Evolutionary conservation across 1,284 basidiomycete genomes (phyloP).

Genomic region (Polyporus tsugae): DNA sequence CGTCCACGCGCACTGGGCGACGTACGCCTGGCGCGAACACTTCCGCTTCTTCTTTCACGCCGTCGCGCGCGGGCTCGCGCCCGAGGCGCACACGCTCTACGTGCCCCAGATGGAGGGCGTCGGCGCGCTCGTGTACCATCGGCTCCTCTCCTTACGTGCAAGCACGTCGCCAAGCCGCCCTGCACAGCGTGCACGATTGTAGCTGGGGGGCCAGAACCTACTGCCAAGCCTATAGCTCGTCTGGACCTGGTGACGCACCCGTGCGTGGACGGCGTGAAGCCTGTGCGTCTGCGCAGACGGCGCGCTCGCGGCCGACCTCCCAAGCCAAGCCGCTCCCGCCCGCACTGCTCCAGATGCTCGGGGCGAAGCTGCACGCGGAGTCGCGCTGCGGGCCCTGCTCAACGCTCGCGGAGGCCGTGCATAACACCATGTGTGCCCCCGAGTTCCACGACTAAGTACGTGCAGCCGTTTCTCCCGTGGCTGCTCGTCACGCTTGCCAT

Average conservation of each 20-base stretch:
- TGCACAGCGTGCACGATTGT: neutral
- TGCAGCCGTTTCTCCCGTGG: neutral
- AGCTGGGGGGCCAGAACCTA: neutral
- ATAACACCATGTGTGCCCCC: neutral
- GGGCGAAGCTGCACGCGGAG: neutral
- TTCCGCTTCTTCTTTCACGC: constrained; percentile 4
- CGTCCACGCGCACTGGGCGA: neutral
- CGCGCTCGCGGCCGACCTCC: too few species aligned
- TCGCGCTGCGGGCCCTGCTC: neutral
- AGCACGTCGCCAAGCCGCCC: neutral
- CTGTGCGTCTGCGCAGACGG: neutral
- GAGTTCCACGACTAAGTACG: neutral
- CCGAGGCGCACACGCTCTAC: neutral
- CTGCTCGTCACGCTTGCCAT: neutral
- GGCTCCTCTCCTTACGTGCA: neutral
- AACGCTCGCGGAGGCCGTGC: neutral
- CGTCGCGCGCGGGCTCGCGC: neutral
- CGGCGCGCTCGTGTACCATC: constrained; percentile 3
- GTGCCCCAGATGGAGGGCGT: constrained; percentile 2
- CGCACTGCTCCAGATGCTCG: neutral
- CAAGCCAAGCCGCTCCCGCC: neutral
- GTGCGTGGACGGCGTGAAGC: neutral
- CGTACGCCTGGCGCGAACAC: neutral
- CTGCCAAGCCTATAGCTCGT: neutral
- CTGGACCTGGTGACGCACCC: neutral